Conservation (phyloP, 148 eudicot species). For the Rhododendron vialii region DNA sequence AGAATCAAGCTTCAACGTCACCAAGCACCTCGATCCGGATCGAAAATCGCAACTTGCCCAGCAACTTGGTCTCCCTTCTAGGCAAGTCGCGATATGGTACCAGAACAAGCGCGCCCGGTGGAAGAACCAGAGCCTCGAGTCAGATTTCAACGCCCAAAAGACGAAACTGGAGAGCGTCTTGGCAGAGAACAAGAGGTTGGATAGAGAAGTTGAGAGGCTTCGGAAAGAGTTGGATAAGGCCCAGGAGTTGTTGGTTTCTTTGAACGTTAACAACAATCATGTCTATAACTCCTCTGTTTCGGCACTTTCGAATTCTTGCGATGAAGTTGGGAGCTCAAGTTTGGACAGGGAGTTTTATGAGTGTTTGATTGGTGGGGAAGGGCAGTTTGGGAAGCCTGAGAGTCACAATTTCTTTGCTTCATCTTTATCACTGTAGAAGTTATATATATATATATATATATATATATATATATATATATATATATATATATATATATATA, state of each 20-base stretch:
- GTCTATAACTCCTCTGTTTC: too few species aligned
- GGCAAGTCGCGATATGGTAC: constrained; percentile 45
- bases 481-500: too few species aligned
- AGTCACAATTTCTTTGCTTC: not conserved
- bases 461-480: too few species aligned
- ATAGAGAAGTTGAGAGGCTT: constrained; percentile 26
- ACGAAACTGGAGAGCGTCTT: constrained; percentile 7
- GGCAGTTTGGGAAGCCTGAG: not conserved
- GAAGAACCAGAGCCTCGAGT: constrained; percentile 30
- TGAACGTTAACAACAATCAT: too few species aligned
- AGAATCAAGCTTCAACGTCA: constrained; percentile 34
- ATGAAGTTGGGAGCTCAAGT: too few species aligned
- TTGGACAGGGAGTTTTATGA: not conserved
- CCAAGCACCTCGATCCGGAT: constrained; percentile 32
- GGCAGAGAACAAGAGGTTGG: constrained; percentile 18
- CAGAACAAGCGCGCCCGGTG: constrained; percentile 46
- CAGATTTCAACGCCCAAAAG: constrained; percentile 8
- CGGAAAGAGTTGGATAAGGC: constrained; percentile 20
- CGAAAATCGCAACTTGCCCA: constrained; percentile 31
- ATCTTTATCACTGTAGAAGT: not conserved
- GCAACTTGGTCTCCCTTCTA: constrained; percentile 30
- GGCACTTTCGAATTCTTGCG: too few species aligned
- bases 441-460: too few species aligned
- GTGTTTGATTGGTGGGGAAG: not conserved
- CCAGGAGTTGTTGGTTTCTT: constrained; percentile 9